A percentile compares a stretch with the other conserved stretches of the same genome.
Conservation (phyloP, 345 rosid genomes). For the Psidium friedrichsthalianum region DNA sequence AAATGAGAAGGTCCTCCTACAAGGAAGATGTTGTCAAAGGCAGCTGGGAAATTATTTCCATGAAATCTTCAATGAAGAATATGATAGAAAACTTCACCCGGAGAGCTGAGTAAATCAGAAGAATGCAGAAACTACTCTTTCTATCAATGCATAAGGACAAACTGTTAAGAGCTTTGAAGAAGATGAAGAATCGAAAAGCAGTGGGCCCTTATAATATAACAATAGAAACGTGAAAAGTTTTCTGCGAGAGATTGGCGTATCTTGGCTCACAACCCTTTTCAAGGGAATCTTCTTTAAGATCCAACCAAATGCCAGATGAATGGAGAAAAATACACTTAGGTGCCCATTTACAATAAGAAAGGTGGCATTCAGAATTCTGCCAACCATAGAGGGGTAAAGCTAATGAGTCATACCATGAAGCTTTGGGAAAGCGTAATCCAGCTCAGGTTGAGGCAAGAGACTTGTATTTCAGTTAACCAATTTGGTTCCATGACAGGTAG, state of each 20-base stretch:
- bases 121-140: background rate
- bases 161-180: background rate
- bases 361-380: background rate
- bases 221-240: background rate
- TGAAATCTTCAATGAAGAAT: background rate
- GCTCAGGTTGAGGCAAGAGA: background rate
- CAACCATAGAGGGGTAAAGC: background rate
- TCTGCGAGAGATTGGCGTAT: background rate
- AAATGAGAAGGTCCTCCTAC: background rate
- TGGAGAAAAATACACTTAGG: background rate
- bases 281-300: background rate
- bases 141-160: background rate
- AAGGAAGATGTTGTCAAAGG: background rate
- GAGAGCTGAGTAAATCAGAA: background rate
- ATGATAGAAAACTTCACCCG: background rate
- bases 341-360: background rate
- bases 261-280: background rate
- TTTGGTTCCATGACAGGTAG: background rate
- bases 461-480: background rate
- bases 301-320: background rate
- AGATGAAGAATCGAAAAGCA: background rate
- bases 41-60: background rate
- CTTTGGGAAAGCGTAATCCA: background rate
- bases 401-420: background rate
- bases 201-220: background rate